Base-by-base conservation (phyloP, 2,329 filamentous ascomycete genomes). In the Chaetomium globosum region DNA sequence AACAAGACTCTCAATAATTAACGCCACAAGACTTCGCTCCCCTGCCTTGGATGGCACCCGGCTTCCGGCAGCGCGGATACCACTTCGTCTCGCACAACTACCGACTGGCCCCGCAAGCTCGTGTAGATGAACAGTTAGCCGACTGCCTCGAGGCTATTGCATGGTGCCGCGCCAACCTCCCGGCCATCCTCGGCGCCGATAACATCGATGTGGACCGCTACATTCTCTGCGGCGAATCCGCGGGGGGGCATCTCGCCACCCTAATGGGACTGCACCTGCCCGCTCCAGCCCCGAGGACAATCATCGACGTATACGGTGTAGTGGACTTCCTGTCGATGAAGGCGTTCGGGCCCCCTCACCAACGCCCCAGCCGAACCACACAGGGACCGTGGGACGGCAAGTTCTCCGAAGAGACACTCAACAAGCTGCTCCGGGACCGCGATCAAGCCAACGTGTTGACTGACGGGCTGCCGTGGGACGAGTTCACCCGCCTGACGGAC, bases 61-160 rank as follows among this genome's bases (percentile, higher is more conserved):
- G 65, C 48, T 69, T 71, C 46, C 67, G 66, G 16, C 26, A 59
- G 23, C 66, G 66, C 12, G 69, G 68, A 21, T 71, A 71, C 54
- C 71, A 72, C 58, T 51, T 72, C 13, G 59, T 71, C 21, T 68
- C 70, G 6, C 70, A 70, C 70, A 72, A 67, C 62, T 72, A 72
- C 64, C 69, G 71, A 8, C 68, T 72, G 1, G 69, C 64, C 3
- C 71, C 71, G 9, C 71, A 72, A 52, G 70, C 65, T 2, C 60
- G 67, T 0, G 39, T 68, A 4, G 69, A 70, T 26, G 65, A 71
- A 8, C 70, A 71, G 55, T 60, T 72, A 3, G 63, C 61, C 33
- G 70, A 72, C 64, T 69, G 63, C 10, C 58, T 72, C 28, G 63
- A 64, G 26, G 57, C 66, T 2, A 59, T 72, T 2, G 52, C 58